Evolutionary conservation across 2,329 filamentous ascomycete species (phyloP).

Genomic region (Hypoxylon sp.): DNA sequence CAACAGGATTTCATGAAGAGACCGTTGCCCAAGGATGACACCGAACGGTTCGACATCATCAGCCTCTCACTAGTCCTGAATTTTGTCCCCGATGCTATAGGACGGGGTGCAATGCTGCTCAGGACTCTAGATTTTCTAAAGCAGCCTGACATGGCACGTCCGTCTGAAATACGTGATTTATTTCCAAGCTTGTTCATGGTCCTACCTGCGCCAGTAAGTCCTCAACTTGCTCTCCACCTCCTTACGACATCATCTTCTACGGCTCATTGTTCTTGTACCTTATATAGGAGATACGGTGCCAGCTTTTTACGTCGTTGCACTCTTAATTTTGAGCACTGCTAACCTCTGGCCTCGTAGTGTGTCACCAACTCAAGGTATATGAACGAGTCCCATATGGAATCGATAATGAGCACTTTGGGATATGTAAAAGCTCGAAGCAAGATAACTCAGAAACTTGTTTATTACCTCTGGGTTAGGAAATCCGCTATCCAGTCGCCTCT

Average conservation of each 20-base stretch:
- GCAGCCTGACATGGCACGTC: constrained; percentile 47
- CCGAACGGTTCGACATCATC: constrained; percentile 86
- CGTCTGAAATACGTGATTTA: constrained; percentile 50
- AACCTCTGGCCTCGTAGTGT: constrained; percentile 62
- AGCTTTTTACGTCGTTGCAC: background rate
- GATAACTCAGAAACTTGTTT: constrained; percentile 85
- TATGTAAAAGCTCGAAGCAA: constrained; percentile 78
- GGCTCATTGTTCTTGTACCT: background rate
- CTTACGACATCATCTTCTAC: background rate
- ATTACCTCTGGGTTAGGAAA: constrained; percentile 83
- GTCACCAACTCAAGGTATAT: constrained; percentile 93
- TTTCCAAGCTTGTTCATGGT: constrained; percentile 89
- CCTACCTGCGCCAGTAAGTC: constrained; percentile 76
- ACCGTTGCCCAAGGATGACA: constrained; percentile 74
- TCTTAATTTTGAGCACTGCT: constrained; percentile 19
- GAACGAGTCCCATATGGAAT: constrained; percentile 75
- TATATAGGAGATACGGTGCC: background rate
- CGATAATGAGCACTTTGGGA: constrained; percentile 83
- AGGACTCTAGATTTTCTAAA: constrained; percentile 80
- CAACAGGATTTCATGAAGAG: constrained; percentile 96
- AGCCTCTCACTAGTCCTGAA: constrained; percentile 95
- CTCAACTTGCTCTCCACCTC: background rate
- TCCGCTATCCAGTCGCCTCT: constrained; percentile 41
- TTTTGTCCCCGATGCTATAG: constrained; percentile 84
- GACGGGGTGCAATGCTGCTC: constrained; percentile 87